Percentiles rank a stretch among this genome's conserved stretches.
phyloP scores from a whole-genome alignment of 495 filamentous ascomycete species.

The Neurospora sp. region DNA sequence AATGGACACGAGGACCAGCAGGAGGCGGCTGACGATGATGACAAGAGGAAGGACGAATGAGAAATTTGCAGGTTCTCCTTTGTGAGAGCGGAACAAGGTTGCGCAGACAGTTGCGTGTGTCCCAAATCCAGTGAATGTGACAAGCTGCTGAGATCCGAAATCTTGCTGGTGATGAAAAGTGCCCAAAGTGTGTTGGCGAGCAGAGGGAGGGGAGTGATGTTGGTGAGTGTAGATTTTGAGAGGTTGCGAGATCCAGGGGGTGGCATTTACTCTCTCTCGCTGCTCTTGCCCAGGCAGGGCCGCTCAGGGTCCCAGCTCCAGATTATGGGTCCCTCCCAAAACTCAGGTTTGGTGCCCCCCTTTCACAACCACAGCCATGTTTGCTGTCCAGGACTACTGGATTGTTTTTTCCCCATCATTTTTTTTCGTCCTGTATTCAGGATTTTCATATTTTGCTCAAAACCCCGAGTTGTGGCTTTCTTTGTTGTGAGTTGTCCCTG shows the following conservation, averaged over 20 bases:
- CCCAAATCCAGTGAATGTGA: background rate
- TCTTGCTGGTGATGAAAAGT: conserved; percentile 1
- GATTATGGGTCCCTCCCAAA: background rate
- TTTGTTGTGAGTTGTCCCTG: background rate
- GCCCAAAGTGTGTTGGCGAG: background rate
- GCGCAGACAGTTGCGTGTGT: background rate
- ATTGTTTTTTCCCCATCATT: background rate
- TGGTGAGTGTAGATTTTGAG: background rate
- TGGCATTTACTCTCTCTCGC: background rate
- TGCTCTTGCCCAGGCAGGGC: background rate
- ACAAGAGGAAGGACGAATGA: background rate
- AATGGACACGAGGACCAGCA: background rate
- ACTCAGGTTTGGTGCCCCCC: background rate
- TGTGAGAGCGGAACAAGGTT: background rate
- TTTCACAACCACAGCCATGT: background rate
- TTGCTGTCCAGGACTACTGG: background rate
- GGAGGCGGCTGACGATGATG: background rate
- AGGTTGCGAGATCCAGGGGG: background rate
- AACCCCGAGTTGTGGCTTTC: background rate
- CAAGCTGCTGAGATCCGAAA: conserved; percentile 1
- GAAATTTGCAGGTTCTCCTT: background rate
- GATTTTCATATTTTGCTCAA: background rate
- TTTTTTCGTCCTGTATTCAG: background rate
- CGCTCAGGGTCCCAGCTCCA: background rate
- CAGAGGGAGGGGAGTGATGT: background rate